Evolutionary conservation across 371 early-diverging fungal genomes (phyloP).

Genomic region (Mucor irregularis): DNA sequence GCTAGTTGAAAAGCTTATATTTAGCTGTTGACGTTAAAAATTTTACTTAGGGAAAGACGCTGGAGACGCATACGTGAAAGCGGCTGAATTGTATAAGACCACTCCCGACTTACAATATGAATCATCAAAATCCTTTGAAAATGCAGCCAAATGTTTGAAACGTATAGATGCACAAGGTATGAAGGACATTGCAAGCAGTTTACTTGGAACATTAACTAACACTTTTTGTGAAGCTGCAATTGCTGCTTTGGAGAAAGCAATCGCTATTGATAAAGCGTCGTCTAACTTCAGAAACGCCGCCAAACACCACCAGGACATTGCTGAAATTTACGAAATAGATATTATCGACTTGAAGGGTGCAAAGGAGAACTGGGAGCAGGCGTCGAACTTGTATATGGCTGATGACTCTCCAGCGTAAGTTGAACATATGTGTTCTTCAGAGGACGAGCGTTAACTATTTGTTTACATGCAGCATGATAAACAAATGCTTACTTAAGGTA

Average conservation of each 20-base stretch:
- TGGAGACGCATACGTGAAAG: constrained; percentile 85
- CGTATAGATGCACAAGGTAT: constrained; percentile 80
- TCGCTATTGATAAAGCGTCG: constrained; percentile 73
- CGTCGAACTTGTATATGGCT: constrained; percentile 87
- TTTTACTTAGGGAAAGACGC: constrained; percentile 79
- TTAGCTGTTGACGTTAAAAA: not conserved
- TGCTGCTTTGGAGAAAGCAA: constrained; percentile 69
- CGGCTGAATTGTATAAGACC: constrained; percentile 67
- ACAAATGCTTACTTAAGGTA: constrained; percentile 87
- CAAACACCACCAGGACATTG: constrained; percentile 90
- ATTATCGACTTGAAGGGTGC: constrained; percentile 80
- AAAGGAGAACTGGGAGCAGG: constrained; percentile 83
- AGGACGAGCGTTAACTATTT: not conserved
- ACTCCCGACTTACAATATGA: constrained; percentile 77
- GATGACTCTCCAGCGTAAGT: constrained; percentile 89
- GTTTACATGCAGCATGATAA: constrained; percentile 53
- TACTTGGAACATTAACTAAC: not conserved
- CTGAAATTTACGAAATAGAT: constrained; percentile 90
- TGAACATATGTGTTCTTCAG: not conserved
- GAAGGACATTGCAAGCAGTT: not conserved
- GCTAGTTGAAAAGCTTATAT: not conserved
- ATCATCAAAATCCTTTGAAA: constrained; percentile 79
- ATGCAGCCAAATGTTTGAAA: constrained; percentile 87
- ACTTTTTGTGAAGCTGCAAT: constrained; percentile 68
- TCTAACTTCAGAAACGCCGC: constrained; percentile 94